Evolutionary conservation across 805 yeast species (phyloP).

Genomic region (Blastobotrys mokoenaii): DNA sequence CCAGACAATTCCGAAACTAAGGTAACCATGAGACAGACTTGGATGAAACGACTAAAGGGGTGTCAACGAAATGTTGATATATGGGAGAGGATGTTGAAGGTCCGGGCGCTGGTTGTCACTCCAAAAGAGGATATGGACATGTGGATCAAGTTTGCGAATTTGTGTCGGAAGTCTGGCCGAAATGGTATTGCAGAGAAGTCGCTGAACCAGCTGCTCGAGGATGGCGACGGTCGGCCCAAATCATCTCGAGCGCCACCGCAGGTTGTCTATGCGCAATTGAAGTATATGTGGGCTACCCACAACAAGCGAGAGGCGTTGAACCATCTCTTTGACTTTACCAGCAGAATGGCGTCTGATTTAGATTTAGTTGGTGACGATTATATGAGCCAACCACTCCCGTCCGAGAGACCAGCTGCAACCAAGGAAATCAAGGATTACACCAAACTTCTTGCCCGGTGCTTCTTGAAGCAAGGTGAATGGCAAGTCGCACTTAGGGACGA

Average conservation of each 20-base stretch:
- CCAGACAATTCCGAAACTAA: conserved; percentile 80
- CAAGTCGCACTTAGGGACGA: conserved; percentile 69
- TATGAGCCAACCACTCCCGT: conserved; percentile 77
- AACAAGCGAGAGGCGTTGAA: conserved; percentile 78
- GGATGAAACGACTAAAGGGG: conserved; percentile 88
- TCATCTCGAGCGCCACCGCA: conserved; percentile 85
- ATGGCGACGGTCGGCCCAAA: conserved; percentile 38
- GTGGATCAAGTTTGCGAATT: conserved; percentile 96
- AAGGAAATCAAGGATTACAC: conserved; percentile 78
- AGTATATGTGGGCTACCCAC: conserved; percentile 95
- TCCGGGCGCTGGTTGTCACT: conserved; percentile 82
- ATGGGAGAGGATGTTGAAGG: conserved; percentile 96
- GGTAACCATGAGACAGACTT: conserved; percentile 72
- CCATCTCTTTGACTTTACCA: conserved; percentile 82
- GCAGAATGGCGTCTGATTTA: conserved; percentile 79
- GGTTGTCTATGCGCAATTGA: conserved; percentile 93
- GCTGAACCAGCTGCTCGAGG: conserved; percentile 67
- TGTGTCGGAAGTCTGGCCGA: conserved; percentile 91
- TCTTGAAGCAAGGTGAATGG: conserved; percentile 98
- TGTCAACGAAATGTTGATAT: conserved; percentile 96
- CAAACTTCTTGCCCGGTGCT: conserved; percentile 81
- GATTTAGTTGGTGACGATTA: conserved; percentile 73
- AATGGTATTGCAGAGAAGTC: conserved; percentile 89
- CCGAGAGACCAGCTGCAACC: conserved; percentile 57
- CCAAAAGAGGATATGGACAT: conserved; percentile 96